Evolutionary conservation across 192 early-diverging fungal genomes (phyloP), one percentile per base, ranked within the genome.

Genomic region (Gigaspora rosea): DNA sequence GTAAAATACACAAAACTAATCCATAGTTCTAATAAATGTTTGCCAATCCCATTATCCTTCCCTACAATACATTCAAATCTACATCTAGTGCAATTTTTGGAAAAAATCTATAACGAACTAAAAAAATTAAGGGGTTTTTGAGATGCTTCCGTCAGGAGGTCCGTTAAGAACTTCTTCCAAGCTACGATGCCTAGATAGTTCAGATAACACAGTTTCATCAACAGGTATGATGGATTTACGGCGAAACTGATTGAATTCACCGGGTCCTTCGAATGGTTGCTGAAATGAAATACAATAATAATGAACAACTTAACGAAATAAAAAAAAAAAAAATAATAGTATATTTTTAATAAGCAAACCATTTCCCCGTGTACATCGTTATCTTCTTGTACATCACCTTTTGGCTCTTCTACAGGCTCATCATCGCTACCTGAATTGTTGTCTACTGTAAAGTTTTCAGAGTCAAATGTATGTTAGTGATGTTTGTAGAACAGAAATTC

Each of bases 151-250:
- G 61, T 78, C 77, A 15, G 75, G 75, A 27, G 74, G 74, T 12
- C 70, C 73, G 27, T 75, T 75, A 32, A 88, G 66, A 16, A 87
- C 84, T 27, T 90, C 87, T 41, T 89, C 88, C 78, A 89, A 80
- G 79, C 87, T 88, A 68, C 83, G 82, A 74, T 88, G 86, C 61
- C 86, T 83, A 27, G 84, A 81, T 9, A 89, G 67, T 68, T 90
- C 88, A 58, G 85, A 82, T 63, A 86, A 78, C 15, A 90, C 88
- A 63, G 83, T 84, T 78, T 89, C 89, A 64, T 89, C 89, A 73
- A 90, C 86, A n/a, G 89, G 89, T 72, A 90, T 88, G 72, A 88
- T 89, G 4, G 87, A 88, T 80, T 90, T 90, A 70, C 88, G 76
- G 54, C 88, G 83, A 77, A 90, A 89, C 61, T 85, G 81, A 71